Base-by-base conservation (phyloP, 805 yeast genomes). In the Wickerhamomyces tratensis region DNA sequence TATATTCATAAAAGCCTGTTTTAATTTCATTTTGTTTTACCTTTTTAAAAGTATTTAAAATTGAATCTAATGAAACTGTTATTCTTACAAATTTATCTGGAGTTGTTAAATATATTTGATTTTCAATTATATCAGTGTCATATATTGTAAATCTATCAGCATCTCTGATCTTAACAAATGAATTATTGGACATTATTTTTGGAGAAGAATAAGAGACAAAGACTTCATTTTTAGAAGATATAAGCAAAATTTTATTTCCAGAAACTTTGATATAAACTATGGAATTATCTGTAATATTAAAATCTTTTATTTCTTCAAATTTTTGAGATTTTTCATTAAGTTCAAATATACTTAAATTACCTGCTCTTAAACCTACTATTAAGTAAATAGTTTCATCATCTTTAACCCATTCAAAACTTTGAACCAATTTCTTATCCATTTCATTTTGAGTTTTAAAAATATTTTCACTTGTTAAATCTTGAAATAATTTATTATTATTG, bases 361-460 rank as follows among this genome's bases (percentile, higher is more conserved):
- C 60, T 7, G 56, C 49, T 2, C 49, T 49, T 14, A 45, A 14
- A 9, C 60, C 59, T 27, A 46, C 35, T 3, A 49, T 30, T 6
- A 56, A 7, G 5, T 31, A 25, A 12, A 53, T 33, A 1, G 14
- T 8, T 6, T 36, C 46, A 25, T 39, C 39, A 6, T 14, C 10
- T 10, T 33, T 42, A 3, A 45, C 10, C 60, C 60, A 56, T 3
- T 47, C 49, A 20, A 53, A 43, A 33, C 48, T 45, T 38, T 49
- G 47, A 1, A 45, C 39, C n/a, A 49, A 35, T 12, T 41, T 26
- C 3, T 46, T 41, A 25, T 51, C 48, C 26, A 52, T 37, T 29
- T 53, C 53, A 1, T 33, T 13, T 35, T 52, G 52, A 0, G 49
- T 39, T 0, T 39, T 39, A 29, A 43, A 42, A 1, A 12, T 11